Evolutionary conservation across 768 basidiomycete genomes (phyloP).

Genomic region (Suillus luteus): DNA sequence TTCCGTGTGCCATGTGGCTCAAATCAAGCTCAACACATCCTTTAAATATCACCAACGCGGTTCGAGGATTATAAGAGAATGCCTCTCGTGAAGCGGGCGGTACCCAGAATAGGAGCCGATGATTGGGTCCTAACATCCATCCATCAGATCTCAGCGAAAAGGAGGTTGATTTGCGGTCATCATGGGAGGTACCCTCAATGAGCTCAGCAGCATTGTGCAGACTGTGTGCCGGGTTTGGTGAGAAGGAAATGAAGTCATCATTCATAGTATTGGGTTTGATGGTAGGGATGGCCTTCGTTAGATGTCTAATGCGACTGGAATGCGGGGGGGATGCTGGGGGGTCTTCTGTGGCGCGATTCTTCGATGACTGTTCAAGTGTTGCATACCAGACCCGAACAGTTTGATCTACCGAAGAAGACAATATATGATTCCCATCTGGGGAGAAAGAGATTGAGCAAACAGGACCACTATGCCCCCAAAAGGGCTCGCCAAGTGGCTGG

Average conservation of each 20-base stretch:
- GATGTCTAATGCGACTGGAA: background rate
- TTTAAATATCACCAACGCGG: slow-evolving; percentile 4
- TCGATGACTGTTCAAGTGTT: background rate
- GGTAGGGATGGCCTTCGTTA: background rate
- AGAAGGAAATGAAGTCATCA: slow-evolving; percentile 4
- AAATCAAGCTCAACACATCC: slow-evolving; percentile 9
- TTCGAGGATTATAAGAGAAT: slow-evolving; percentile 7
- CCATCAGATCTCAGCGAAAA: slow-evolving; percentile 7
- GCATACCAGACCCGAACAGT: slow-evolving; percentile 13
- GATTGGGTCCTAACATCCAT: slow-evolving; percentile 9
- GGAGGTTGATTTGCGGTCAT: background rate
- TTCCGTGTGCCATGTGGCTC: slow-evolving; percentile 11
- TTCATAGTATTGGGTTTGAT: background rate
- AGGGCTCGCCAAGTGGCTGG: background rate
- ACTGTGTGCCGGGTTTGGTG: background rate
- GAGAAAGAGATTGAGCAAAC: slow-evolving; percentile 6
- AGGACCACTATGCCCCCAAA: slow-evolving; percentile 7
- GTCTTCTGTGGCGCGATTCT: background rate
- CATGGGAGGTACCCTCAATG: background rate
- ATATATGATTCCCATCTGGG: slow-evolving; percentile 8
- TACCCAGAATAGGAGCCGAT: slow-evolving; percentile 12
- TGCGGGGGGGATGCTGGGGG: background rate
- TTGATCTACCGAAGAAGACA: slow-evolving; percentile 1
- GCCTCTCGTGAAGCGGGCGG: slow-evolving; percentile 9
- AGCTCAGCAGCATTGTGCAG: background rate